Conservation (phyloP, 148 eudicot genomes). For the Talinum fruticosum region DNA sequence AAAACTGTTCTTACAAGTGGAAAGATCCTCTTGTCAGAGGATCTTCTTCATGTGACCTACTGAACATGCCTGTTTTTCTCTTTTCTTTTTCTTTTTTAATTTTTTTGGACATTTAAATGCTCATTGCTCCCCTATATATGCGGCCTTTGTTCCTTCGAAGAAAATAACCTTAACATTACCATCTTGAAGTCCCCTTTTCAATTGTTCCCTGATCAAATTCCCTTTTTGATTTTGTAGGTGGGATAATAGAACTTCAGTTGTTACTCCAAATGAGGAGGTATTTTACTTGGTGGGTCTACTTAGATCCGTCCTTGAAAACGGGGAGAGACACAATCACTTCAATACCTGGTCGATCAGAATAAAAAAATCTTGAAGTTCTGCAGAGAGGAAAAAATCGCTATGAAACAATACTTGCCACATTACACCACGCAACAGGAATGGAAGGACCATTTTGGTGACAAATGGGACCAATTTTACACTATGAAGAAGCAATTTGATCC, state of each 20-base stretch:
- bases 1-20: conserved; percentile 38
- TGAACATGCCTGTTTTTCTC: conserved; percentile 12
- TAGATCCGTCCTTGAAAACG: conserved; percentile 61
- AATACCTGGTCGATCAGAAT: conserved; percentile 57
- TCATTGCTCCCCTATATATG: conserved; percentile 3
- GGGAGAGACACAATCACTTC: conserved; percentile 53
- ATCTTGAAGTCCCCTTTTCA: not conserved
- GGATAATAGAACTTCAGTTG: conserved; percentile 62
- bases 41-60: conserved; percentile 49
- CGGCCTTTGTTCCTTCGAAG: not conserved
- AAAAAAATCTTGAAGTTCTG: conserved; percentile 57
- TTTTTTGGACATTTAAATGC: not conserved
- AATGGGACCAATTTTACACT: conserved; percentile 50
- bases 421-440: conserved; percentile 62
- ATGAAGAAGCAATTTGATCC: conserved; percentile 76
- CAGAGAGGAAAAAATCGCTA: conserved; percentile 38
- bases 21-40: conserved; percentile 65
- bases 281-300: conserved; percentile 72
- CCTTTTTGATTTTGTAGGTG: conserved; percentile 41
- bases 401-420: conserved; percentile 83
- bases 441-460: conserved; percentile 69
- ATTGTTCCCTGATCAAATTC: not conserved
- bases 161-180: not conserved
- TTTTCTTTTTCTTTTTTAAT: not conserved
- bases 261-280: conserved; percentile 77